Evolutionary conservation across 495 filamentous ascomycete genomes (phyloP).

Genomic region (Melanomma pulvis-pyrius): DNA sequence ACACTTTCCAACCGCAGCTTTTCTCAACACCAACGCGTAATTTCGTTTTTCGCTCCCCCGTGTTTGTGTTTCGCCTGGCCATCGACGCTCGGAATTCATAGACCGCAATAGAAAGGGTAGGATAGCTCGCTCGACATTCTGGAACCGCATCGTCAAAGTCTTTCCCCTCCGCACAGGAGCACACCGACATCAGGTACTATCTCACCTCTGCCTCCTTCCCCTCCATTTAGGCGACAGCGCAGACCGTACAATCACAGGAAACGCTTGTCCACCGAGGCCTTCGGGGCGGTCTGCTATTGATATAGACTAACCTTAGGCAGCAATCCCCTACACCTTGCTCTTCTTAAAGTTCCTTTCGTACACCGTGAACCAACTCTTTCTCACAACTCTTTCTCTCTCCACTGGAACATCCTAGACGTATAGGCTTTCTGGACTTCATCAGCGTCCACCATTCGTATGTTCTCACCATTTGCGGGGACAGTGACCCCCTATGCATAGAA

Average conservation of each 20-base stretch:
- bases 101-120: background rate
- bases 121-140: background rate
- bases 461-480: background rate
- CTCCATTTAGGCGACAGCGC: background rate
- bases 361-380: background rate
- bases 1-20: too few species aligned
- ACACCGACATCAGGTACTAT: background rate
- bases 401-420: background rate
- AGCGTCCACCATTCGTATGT: background rate
- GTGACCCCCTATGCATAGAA: background rate
- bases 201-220: background rate
- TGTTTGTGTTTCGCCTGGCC: background rate
- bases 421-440: background rate
- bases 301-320: background rate
- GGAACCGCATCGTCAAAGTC: background rate
- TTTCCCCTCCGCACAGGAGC: background rate
- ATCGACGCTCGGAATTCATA: background rate
- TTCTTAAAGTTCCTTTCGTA: background rate
- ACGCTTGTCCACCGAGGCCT: too few species aligned
- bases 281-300: background rate
- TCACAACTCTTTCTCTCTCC: background rate
- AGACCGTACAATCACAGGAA: constrained; percentile 2
- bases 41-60: background rate
- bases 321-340: background rate
- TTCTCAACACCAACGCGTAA: too few species aligned